These are phyloP conservation scores for Apiotrichum akiyoshidainum DNA, from an alignment of 1,284 basidiomycete species.

Conservation along the genomic window DNA sequence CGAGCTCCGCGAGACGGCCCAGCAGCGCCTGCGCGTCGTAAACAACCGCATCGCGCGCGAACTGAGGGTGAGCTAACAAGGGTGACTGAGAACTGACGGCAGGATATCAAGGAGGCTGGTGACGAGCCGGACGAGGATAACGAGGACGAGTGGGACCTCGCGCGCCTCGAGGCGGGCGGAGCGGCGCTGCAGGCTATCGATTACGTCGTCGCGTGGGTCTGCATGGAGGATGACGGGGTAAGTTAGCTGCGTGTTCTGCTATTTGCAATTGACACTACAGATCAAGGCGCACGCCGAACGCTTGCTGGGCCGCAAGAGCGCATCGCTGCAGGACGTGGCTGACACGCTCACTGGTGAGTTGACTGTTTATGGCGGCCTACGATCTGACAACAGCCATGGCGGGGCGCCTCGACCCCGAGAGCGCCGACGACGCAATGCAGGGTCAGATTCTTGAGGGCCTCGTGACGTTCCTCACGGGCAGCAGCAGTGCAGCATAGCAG, in stretches of 20 bases:
- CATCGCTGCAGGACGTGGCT: conserved; percentile 35
- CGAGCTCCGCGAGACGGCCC: conserved; percentile 74
- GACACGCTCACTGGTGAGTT: conserved; percentile 39
- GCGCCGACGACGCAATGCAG: conserved; percentile 25
- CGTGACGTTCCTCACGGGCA: conserved; percentile 25
- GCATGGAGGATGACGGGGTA: conserved; percentile 98
- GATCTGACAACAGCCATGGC: conserved; percentile 29
- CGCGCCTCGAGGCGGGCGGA: conserved; percentile 77
- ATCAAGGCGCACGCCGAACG: conserved; percentile 64
- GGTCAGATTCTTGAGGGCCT: conserved; percentile 33
- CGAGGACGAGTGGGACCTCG: conserved; percentile 76
- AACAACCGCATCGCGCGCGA: conserved; percentile 66
- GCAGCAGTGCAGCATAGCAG: too few relatives aligned
- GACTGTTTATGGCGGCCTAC: rapidly evolving
- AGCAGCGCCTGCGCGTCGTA: conserved; percentile 58
- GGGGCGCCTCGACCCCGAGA: conserved; percentile 29
- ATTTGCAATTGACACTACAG: conserved; percentile 20
- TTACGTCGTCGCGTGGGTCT: conserved; percentile 89
- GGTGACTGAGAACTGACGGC: conserved; percentile 1
- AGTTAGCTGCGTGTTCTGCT: conserved; percentile 36
- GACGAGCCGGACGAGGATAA: conserved; percentile 63
- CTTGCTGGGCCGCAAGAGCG: conserved; percentile 67
- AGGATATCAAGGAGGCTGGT: conserved; percentile 60
- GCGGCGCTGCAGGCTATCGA: conserved; percentile 87
- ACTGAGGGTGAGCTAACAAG: conserved; percentile 56